A percentile compares a stretch with the other conserved stretches of the same genome.
These are phyloP conservation scores for Cryptococcus deneoformans DNA, from an alignment of 1,284 basidiomycete species.

Conservation along the genomic window DNA sequence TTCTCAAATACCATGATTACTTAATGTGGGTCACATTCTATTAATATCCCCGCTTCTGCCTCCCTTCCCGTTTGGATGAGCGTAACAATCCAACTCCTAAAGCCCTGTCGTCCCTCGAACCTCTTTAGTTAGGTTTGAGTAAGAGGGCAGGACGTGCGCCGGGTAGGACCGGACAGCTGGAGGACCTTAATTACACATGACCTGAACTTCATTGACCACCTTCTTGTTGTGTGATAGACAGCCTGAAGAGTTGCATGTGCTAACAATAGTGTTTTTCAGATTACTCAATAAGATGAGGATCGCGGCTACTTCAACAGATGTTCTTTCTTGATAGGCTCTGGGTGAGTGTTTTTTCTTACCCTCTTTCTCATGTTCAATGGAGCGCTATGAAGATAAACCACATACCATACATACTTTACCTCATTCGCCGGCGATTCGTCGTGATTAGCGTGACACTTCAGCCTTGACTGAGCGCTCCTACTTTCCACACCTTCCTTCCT, in stretches of 20 bases:
- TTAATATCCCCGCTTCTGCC: background rate
- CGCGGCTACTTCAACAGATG: background rate
- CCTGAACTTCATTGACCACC: conserved; percentile 25
- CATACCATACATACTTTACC: conserved; percentile 48
- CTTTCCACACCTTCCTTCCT: background rate
- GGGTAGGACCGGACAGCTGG: conserved; percentile 41
- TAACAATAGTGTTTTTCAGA: background rate
- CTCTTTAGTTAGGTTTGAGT: conserved; percentile 33
- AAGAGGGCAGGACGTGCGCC: conserved; percentile 14
- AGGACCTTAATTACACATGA: conserved; percentile 41
- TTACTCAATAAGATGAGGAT: background rate
- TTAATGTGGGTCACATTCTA: conserved; percentile 16
- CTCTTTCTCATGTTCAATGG: background rate
- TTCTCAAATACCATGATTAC: background rate
- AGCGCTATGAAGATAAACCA: conserved; percentile 41
- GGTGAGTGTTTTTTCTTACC: conserved; percentile 16
- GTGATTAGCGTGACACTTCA: conserved; percentile 47
- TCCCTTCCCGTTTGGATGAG: conserved; percentile 23
- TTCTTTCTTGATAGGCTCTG: background rate
- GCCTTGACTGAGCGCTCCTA: conserved; percentile 46
- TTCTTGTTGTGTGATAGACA: background rate
- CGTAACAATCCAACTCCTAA: conserved; percentile 35
- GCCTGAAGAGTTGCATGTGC: background rate
- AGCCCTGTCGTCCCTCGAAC: conserved; percentile 22
- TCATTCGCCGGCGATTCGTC: conserved; percentile 41